These are phyloP conservation scores for Parascedosporium putredinis DNA, from an alignment of 2,329 filamentous ascomycete species.

Conservation along the genomic window DNA sequence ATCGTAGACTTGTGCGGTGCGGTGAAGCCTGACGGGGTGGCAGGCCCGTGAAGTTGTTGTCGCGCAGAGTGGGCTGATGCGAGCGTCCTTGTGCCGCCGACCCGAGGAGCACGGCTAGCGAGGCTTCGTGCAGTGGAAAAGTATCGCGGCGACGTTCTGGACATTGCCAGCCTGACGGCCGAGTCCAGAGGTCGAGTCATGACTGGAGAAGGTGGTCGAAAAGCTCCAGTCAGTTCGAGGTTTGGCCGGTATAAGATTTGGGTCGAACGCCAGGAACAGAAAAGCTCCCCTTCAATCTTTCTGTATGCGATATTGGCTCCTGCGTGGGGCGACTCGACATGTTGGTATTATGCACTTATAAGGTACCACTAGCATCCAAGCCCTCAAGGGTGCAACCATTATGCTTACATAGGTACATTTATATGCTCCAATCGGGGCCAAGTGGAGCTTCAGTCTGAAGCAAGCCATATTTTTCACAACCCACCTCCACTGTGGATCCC, in stretches of 20 bases:
- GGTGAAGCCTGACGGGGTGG: not conserved
- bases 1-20: not conserved
- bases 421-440: conserved; percentile 3
- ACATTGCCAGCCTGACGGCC: conserved; percentile 12
- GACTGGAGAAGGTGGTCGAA: not conserved
- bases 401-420: no score
- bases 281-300: conserved; percentile 1
- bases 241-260: not conserved
- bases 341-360: not conserved
- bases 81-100: no score
- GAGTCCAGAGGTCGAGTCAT: conserved; percentile 12
- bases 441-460: not conserved
- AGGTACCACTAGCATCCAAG: not conserved
- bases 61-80: conserved; percentile 2
- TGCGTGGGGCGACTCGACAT: not conserved
- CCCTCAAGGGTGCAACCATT: no score
- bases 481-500: not conserved
- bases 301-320: not conserved
- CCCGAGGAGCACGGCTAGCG: not conserved
- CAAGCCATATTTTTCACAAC: conserved; percentile 1
- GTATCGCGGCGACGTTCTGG: conserved; percentile 10
- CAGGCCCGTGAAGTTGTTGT: not conserved
- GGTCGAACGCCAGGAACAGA: not conserved
- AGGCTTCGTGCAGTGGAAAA: not conserved
- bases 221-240: not conserved